Evolutionary conservation across 495 filamentous ascomycete species (phyloP).

Genomic region (Aspergillus heteromorphus): DNA sequence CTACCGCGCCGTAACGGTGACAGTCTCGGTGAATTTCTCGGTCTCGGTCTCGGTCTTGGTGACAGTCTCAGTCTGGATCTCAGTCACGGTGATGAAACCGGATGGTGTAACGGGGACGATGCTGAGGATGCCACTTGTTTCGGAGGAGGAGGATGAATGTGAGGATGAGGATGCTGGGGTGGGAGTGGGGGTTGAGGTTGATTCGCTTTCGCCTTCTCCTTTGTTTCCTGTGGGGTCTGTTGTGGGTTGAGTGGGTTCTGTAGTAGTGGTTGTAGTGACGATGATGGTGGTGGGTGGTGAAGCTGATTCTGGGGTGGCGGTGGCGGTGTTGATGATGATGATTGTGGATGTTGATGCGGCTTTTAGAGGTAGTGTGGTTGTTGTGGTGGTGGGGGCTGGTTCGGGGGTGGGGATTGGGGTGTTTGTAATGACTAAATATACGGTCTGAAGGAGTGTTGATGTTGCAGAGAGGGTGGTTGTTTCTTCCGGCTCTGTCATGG

Average conservation of each 20-base stretch:
- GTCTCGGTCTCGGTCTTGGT: slow-evolving; percentile 16
- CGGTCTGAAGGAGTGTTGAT: not conserved
- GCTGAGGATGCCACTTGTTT: not conserved
- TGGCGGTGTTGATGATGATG: not conserved
- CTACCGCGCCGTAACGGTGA: not conserved
- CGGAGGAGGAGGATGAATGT: not conserved
- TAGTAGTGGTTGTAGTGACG: not conserved
- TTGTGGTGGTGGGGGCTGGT: not conserved
- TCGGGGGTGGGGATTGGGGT: not conserved
- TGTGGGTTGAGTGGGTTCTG: not conserved
- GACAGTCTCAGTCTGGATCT: slow-evolving; percentile 8
- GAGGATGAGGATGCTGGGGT: not conserved
- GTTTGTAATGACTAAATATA: not conserved
- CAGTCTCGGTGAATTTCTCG: slow-evolving; percentile 12
- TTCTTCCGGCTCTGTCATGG: not conserved
- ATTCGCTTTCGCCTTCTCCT: not conserved
- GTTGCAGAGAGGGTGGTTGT: not conserved
- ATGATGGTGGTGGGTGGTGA: not conserved
- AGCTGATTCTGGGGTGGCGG: not conserved
- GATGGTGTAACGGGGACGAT: slow-evolving; percentile 7
- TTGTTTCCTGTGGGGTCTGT: not conserved
- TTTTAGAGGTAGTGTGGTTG: too few species aligned
- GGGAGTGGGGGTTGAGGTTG: not conserved
- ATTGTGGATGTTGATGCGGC: not conserved
- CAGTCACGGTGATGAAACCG: slow-evolving; percentile 9